A percentile compares a stretch with the other conserved stretches of the same genome.
Conservation (phyloP, 257 asterid genomes). For the Nicotiana benthamiana region DNA sequence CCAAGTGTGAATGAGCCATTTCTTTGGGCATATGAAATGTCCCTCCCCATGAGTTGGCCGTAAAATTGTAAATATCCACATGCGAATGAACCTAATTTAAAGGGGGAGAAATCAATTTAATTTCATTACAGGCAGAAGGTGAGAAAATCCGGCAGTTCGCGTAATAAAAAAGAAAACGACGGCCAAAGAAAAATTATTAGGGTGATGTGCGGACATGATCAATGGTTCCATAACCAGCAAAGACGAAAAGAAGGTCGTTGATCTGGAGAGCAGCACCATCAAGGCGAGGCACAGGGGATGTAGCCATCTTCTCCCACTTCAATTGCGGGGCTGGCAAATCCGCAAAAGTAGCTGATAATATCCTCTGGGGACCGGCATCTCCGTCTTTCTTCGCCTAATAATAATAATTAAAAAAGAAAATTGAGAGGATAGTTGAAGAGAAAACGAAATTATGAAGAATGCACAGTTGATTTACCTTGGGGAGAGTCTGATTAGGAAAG, state of each 20-base stretch:
- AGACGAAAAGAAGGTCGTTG: constrained; percentile 70
- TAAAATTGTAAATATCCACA: constrained; percentile 82
- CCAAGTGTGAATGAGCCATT: constrained; percentile 98
- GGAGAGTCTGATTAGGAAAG: constrained; percentile 17
- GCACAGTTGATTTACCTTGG: not conserved
- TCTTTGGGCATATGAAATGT: constrained; percentile 94
- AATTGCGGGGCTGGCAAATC: constrained; percentile 79
- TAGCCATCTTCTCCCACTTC: constrained; percentile 84
- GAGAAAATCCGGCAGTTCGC: too few species aligned
- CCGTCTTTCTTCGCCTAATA: constrained; percentile 17
- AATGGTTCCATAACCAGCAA: constrained; percentile 97
- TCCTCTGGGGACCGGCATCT: constrained; percentile 24
- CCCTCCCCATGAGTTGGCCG: constrained; percentile 85
- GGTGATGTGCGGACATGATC: constrained; percentile 44
- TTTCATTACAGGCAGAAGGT: too few species aligned
- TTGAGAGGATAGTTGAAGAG: too few species aligned
- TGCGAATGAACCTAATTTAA: constrained; percentile 75
- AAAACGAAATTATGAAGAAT: not conserved
- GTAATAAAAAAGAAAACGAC: not conserved
- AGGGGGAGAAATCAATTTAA: too few species aligned
- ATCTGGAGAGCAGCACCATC: constrained; percentile 93
- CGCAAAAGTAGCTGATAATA: constrained; percentile 77
- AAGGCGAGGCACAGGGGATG: constrained; percentile 92
- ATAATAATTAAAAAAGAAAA: not conserved
- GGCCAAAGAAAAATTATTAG: not conserved